Evolutionary conservation across 2,329 filamentous ascomycete species (phyloP), one percentile per base, ranked within the genome.

Genomic region (Hypoxylon sp.): DNA sequence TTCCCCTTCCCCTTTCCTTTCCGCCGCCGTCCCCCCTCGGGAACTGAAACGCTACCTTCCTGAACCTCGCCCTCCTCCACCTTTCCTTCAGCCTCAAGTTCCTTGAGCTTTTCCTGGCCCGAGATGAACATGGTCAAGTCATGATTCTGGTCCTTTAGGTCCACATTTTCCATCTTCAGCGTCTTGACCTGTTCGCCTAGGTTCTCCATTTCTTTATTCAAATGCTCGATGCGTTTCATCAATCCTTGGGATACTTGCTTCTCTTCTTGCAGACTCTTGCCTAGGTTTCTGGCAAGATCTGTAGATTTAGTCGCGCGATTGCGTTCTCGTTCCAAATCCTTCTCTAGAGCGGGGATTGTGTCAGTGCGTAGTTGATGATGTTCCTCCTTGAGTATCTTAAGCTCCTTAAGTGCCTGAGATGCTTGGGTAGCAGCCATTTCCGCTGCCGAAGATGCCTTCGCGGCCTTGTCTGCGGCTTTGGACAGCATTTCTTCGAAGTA

Each of bases 401-500:
- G 68, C 61, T 83, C 75, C 7, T 73, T 69, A 15, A 78, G 65
- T 0, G 80, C 78, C 53, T 75, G 71, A 4, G 73, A 76, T 2
- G 81, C 79, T 57, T 77, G 75, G 0, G 69, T 67, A 0, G 75
- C 73, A 0, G 89, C 87, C 36, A 78, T 78, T 54, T 89, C 86
- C 0, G 89, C 90, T 0, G 82, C 78, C 0, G 83, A 78, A 0
- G 83, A 79, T 0, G 92, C 90, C 64, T 88, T 84, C 1, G 86
- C 81, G 0, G 92, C 92, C 73, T 97, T 97, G 71, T 96, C 90
- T 0, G 88, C 91, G 0, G 91, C 90, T 57, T 95, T 91, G 64
- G 87, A 88, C 42, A 99, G 82, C 69, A 96, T 85, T 62, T 96
- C 93, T 69, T 97, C 93, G 63, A 96, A 99, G 72, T 97, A 99